Base-by-base conservation (phyloP, 768 basidiomycete genomes). In the Tubosaeta sp. region DNA sequence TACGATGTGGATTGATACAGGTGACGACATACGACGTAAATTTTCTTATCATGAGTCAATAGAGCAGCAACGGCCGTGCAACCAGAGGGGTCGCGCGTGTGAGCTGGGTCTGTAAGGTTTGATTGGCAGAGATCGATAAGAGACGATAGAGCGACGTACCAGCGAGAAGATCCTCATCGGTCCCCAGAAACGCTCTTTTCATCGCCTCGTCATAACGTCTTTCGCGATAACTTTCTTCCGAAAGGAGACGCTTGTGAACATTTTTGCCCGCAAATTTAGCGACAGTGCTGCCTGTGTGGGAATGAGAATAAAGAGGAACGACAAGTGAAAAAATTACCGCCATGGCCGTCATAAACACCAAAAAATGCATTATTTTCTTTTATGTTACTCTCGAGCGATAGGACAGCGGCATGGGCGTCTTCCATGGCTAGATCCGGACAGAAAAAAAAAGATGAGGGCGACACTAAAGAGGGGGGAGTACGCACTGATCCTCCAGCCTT, bases 401-500 rank as follows among this genome's bases (percentile, higher is more conserved):
- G 74, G 24, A 89, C 71, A 34, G 82, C 76, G 16, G 89, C 77
- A 70, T 98, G 95, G 1, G 95, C 83, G 63, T 99, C 95, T 73
- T 99, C 96, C 96, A 99, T 98, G 60, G 86, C 95, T 99, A 64
- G 46, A 53, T 51, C 25, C 19, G 32, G 8, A 27, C 27, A 10
- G 35, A 19, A 41, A 14, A 24, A 22, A 21, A 18, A 29, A 34
- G 27, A 40, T n/a, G 22, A 44, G 2, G 34, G 18, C 10, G 36
- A 52, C 2, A 21, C 30, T 9, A 13, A 8, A 12, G 13, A 21
- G 10, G 7, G 10, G 40, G 14, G 45, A 32, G 2, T 16, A 86
- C 95, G 73, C 64, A 99, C 95, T 83, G 72, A 98, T 87, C 71
- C 96, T 79, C 96, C 96, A 99, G 62, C 96, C 96, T 71, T 99